Evolutionary conservation across 192 early-diverging fungal species (phyloP), one percentile per base, ranked within the genome.

Genomic region (Linnemannia hyalina): DNA sequence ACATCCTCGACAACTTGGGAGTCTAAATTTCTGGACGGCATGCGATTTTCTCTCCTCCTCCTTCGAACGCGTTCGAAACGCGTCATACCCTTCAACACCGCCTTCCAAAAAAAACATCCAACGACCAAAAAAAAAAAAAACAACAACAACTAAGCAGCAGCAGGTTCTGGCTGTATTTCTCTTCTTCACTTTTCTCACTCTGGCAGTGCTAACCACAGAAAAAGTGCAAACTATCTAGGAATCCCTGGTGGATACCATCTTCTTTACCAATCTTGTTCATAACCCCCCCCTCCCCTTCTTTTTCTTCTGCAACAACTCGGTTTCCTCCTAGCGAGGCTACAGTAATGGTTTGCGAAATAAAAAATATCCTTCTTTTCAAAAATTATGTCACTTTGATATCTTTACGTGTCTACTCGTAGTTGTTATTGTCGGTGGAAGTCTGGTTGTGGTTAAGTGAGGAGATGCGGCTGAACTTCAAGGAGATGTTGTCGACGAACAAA

Each of bases 1-100:
- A 54, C 65, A 63, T 83, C 41, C 47, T 83, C 38, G 82, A 83
- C 47, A 83, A 83, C 40, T 36, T 83, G 26, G 40, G 29, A 44
- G 76, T 77, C 20, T 77, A 77, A 77, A 13, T 0, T 29, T 65
- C 4, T 15, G 29, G 23, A 5, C 1, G 22, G 4, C 9, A 13
- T n/a, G 8, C 5, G 23, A 7, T 26, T 60, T 26, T 60, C n/a
- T n/a, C 23, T 1, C 47, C 13, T 49, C 16, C 10, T 52, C 16
- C 49, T 46, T 46, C 11, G 13, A 46, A 15, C 44, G 44, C 44
- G 44, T 13, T 15, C 13, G 13, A 46, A 46, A 46, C 44, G 44
- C 11, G 10, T 46, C 9, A 35, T 35, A 40, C 38, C 38, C 6
- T 3, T 40, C 38, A 40, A 46, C 44, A 11, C 44, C 44, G 11